Conservation (phyloP, 1,284 basidiomycete genomes). For the Ceratobasidium sp. region DNA sequence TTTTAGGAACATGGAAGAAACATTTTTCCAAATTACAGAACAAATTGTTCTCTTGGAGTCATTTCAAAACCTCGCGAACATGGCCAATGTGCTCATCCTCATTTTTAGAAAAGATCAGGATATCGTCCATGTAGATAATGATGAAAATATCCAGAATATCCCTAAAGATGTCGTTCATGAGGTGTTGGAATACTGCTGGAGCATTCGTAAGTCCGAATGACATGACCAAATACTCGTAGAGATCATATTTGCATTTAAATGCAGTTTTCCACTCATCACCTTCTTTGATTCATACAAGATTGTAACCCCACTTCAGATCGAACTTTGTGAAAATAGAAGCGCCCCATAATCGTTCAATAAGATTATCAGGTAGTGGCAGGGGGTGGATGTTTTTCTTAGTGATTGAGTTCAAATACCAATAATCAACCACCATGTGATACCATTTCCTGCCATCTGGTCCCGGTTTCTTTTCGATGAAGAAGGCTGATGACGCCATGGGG, state of each 20-base stretch:
- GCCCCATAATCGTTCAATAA: conserved; percentile 18
- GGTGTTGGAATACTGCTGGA: conserved; percentile 20
- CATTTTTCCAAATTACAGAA: conserved; percentile 47
- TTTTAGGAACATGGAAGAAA: conserved; percentile 48
- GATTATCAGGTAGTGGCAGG: conserved; percentile 16
- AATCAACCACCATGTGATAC: conserved; percentile 32
- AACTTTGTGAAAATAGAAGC: conserved; percentile 36
- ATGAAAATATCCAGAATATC: conserved; percentile 17
- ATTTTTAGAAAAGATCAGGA: conserved; percentile 41
- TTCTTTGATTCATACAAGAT: conserved; percentile 9
- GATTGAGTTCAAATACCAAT: conserved; percentile 36
- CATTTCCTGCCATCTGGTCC: too few relatives aligned
- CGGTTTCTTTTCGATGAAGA: conserved; percentile 40
- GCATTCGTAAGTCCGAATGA: conserved; percentile 31
- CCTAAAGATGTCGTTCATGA: conserved; percentile 32
- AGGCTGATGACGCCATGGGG: conserved; percentile 34
- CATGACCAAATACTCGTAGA: conserved; percentile 37
- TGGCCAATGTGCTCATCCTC: conserved; percentile 22
- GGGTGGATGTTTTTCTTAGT: conserved; percentile 39
- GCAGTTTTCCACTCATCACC: conserved; percentile 39
- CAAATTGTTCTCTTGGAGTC: conserved; percentile 36
- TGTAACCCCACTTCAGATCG: conserved; percentile 25
- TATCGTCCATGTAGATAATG: conserved; percentile 42
- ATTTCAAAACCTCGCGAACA: conserved; percentile 38
- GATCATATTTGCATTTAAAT: conserved; percentile 29